Evolutionary conservation across 441 rosid genomes (phyloP).

Genomic region (Erodium moschatum): DNA sequence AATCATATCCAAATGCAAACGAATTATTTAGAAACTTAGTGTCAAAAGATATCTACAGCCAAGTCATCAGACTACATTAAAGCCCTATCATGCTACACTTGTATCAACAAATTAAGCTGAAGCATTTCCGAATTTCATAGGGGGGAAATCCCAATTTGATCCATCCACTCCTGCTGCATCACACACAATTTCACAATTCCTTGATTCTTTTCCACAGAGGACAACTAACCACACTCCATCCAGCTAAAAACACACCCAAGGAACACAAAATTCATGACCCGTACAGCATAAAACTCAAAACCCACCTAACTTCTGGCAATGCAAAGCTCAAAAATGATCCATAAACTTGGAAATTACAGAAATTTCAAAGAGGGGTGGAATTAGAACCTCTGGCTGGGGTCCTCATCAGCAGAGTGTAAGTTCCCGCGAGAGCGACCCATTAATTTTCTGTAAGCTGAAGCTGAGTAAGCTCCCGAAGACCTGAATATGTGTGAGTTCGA

Average conservation of each 20-base stretch:
- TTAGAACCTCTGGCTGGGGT: conserved; percentile 78
- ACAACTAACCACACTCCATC: background rate
- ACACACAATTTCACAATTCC: background rate
- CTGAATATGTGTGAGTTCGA: conserved; percentile 6
- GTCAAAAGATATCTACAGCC: background rate
- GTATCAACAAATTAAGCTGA: background rate
- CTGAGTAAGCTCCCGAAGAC: conserved; percentile 20
- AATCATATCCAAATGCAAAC: background rate
- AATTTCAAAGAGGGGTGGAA: conserved; percentile 11
- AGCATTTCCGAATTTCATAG: background rate
- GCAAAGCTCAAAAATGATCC: background rate
- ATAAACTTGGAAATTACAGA: background rate
- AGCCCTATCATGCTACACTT: background rate
- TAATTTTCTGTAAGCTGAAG: conserved; percentile 16
- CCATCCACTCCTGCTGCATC: background rate
- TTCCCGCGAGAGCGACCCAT: conserved; percentile 98
- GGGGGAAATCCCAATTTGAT: background rate
- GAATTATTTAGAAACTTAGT: background rate
- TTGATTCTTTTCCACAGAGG: background rate
- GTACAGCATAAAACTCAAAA: background rate
- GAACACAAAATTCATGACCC: background rate
- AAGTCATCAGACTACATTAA: background rate
- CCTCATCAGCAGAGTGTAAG: conserved; percentile 70
- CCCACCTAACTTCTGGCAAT: conserved; percentile 3
- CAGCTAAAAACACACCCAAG: conserved; percentile 2